These are phyloP conservation scores for Mychonastes homosphaera DNA, from an alignment of 139 green algal species.

Conservation along the genomic window DNA sequence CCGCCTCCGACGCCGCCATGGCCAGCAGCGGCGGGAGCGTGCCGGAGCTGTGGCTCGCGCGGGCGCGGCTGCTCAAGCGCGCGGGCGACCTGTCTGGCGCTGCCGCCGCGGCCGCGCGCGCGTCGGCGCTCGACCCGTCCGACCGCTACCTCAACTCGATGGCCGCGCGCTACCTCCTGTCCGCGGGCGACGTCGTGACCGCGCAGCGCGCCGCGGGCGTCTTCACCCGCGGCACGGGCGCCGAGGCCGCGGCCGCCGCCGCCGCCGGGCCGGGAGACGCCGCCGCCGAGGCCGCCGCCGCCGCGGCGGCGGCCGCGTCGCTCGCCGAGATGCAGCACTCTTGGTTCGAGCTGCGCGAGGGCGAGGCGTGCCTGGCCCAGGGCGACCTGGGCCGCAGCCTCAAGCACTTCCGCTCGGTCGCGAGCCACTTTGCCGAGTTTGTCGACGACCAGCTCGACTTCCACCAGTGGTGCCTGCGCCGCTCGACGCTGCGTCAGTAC, in stretches of 20 bases:
- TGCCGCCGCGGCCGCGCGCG: slow-evolving; percentile 47
- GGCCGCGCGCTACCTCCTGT: slow-evolving; percentile 62
- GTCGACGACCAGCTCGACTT: slow-evolving; percentile 99
- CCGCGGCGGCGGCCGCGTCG: slow-evolving; percentile 53
- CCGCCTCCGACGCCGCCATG: slow-evolving; percentile 50
- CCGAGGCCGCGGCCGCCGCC: too few species aligned
- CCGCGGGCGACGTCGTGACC: slow-evolving; percentile 37
- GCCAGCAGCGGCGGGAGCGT: slow-evolving; percentile 50
- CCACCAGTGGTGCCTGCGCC: slow-evolving; percentile 93
- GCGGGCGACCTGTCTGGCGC: slow-evolving; percentile 42
- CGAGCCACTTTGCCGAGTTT: slow-evolving; percentile 80
- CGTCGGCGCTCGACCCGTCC: slow-evolving; percentile 53
- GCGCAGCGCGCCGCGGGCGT: slow-evolving; percentile 67
- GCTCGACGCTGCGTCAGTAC: slow-evolving; percentile 92
- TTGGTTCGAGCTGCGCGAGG: slow-evolving; percentile 90
- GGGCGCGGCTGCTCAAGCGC: slow-evolving; percentile 60
- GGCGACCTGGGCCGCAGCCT: slow-evolving; percentile 47
- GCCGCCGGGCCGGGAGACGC: too few species aligned
- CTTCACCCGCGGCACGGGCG: slow-evolving; percentile 88
- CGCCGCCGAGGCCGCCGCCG: too few species aligned
- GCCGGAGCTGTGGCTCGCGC: slow-evolving; percentile 59
- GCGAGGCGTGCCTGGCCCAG: slow-evolving; percentile 39
- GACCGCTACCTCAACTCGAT: slow-evolving; percentile 92
- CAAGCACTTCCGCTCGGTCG: slow-evolving; percentile 69
- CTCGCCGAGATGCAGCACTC: slow-evolving; percentile 97